These are phyloP conservation scores for Zopfia rhizophila DNA, from an alignment of 2,329 filamentous ascomycete species.

Conservation along the genomic window DNA sequence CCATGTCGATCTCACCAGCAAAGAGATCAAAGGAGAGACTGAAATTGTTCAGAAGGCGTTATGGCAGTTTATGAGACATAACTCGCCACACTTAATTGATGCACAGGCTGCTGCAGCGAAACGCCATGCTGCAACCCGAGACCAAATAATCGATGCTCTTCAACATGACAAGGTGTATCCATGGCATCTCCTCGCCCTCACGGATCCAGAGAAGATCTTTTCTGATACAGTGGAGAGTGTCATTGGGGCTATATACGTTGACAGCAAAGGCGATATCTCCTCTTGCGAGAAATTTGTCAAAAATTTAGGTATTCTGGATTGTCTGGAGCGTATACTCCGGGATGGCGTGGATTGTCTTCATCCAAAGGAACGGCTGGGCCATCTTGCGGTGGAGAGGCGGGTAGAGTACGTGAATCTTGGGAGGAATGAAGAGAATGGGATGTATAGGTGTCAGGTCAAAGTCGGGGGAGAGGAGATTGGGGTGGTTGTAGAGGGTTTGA, in stretches of 20 bases:
- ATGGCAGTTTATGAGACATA: conserved; percentile 76
- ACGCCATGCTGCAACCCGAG: conserved; percentile 62
- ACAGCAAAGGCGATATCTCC: conserved; percentile 64
- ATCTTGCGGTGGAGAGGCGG: conserved; percentile 62
- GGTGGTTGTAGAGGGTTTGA: conserved; percentile 43
- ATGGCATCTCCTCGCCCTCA: conserved; percentile 75
- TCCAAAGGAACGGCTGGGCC: conserved; percentile 75
- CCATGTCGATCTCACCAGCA: conserved; percentile 32
- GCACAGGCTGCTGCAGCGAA: conserved; percentile 58
- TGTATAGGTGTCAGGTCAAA: conserved; percentile 46
- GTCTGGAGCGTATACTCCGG: conserved; percentile 69
- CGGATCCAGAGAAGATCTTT: conserved; percentile 79
- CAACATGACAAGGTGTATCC: conserved; percentile 69
- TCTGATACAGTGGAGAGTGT: conserved; percentile 86
- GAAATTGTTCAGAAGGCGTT: conserved; percentile 57
- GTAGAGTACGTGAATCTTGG: conserved; percentile 63
- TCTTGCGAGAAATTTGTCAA: conserved; percentile 70
- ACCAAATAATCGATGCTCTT: conserved; percentile 63
- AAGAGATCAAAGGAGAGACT: conserved; percentile 40
- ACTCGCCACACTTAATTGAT: conserved; percentile 58
- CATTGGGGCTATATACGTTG: conserved; percentile 85
- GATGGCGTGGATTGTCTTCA: conserved; percentile 65
- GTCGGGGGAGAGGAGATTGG: conserved; percentile 48
- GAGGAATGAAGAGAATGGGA: conserved; percentile 9
- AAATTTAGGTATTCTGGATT: conserved; percentile 71